Evolutionary conservation across 345 rosid species (phyloP).

Genomic region (Chamaenerion angustifolium): DNA sequence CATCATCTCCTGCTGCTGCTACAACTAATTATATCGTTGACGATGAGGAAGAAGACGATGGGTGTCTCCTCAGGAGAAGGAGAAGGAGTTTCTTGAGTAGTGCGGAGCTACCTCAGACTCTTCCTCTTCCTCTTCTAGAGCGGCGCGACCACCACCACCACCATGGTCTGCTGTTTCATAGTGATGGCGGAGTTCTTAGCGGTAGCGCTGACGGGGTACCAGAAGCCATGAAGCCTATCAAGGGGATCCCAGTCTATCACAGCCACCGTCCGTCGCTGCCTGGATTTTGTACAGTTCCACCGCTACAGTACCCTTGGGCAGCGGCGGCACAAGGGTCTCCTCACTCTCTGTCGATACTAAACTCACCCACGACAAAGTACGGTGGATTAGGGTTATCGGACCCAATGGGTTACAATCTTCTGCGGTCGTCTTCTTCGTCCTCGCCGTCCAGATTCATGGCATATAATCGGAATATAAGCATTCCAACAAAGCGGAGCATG

Average conservation of each 20-base stretch:
- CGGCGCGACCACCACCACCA: too few relatives aligned
- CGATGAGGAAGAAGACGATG: neutral
- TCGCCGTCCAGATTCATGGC: conserved; percentile 62
- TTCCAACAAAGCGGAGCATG: conserved; percentile 62
- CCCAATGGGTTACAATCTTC: neutral
- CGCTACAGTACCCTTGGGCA: conserved; percentile 23
- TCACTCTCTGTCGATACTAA: conserved; percentile 32
- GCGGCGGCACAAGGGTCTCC: conserved; percentile 20
- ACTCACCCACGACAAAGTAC: conserved; percentile 4
- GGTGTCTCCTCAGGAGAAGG: conserved; percentile 2
- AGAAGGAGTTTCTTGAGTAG: neutral
- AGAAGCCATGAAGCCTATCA: conserved; percentile 48
- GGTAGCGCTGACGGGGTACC: conserved; percentile 14
- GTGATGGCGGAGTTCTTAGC: neutral
- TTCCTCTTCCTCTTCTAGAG: too few relatives aligned
- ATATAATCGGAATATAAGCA: conserved; percentile 10
- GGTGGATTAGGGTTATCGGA: conserved; percentile 6
- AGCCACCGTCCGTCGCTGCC: conserved; percentile 41
- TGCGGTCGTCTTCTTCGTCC: too few relatives aligned
- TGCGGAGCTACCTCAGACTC: neutral
- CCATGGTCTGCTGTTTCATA: neutral
- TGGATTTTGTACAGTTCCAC: conserved; percentile 24
- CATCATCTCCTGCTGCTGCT: too few relatives aligned
- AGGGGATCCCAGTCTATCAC: conserved; percentile 74
- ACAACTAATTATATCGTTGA: too few relatives aligned